A percentile compares a stretch with the other conserved stretches of the same genome.
Evolutionary conservation across 2,329 filamentous ascomycete species (phyloP).

Genomic region (Pseudopithomyces chartarum): DNA sequence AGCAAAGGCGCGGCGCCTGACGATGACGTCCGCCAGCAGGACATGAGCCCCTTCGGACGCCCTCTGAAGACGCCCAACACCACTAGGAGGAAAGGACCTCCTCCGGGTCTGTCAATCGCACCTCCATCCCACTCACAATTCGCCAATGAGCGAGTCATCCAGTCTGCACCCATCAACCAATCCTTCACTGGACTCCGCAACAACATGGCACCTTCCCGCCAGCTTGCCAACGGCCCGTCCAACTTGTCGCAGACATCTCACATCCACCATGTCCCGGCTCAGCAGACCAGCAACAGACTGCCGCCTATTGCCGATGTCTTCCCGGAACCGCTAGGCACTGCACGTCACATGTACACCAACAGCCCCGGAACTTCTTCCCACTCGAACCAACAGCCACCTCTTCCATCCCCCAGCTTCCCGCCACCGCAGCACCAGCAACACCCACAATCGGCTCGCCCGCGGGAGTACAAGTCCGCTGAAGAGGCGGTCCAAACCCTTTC

Average conservation of each 20-base stretch:
- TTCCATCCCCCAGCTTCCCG: conserved; percentile 79
- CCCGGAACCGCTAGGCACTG: conserved; percentile 70
- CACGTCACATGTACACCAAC: conserved; percentile 58
- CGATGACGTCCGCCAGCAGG: conserved; percentile 40
- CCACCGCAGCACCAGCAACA: conserved; percentile 56
- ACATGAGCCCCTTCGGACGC: conserved; percentile 50
- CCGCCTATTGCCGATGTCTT: conserved; percentile 96
- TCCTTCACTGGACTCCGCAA: conserved; percentile 88
- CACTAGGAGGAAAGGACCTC: conserved; percentile 74
- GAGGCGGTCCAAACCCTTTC: conserved; percentile 90
- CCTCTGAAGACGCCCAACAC: conserved; percentile 72
- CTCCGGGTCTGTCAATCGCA: conserved; percentile 91
- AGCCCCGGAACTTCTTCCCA: conserved; percentile 69
- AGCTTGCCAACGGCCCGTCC: conserved; percentile 80
- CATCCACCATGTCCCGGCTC: conserved; percentile 86
- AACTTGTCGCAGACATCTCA: conserved; percentile 84
- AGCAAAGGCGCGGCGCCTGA: conserved; percentile 53
- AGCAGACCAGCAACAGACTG: conserved; percentile 87
- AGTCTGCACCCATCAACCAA: conserved; percentile 92
- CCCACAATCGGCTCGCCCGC: conserved; percentile 63
- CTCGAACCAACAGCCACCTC: conserved; percentile 67
- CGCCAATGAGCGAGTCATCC: conserved; percentile 91
- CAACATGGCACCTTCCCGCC: conserved; percentile 68
- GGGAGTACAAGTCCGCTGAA: conserved; percentile 94
- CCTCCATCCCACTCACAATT: conserved; percentile 91